A percentile compares a stretch with the other conserved stretches of the same genome.
These are phyloP conservation scores for Xylariales sp. DNA, from an alignment of 2,329 filamentous ascomycete species.

Conservation along the genomic window DNA sequence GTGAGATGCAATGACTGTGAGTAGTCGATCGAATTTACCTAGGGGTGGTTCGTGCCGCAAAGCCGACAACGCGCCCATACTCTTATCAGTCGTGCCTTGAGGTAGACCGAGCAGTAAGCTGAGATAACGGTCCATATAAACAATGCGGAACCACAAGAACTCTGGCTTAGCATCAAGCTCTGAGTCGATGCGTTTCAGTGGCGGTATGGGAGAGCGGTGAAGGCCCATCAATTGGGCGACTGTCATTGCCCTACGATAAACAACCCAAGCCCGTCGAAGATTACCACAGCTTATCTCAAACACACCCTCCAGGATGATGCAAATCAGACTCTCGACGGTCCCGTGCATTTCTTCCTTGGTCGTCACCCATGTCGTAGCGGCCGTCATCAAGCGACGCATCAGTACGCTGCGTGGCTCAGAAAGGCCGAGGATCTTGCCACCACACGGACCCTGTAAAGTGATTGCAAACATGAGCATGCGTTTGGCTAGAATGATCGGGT, in stretches of 20 bases:
- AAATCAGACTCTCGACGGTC: slow-evolving; percentile 36
- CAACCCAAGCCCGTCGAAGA: slow-evolving; percentile 34
- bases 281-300: slow-evolving; percentile 34
- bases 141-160: slow-evolving; percentile 28
- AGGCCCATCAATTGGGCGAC: slow-evolving; percentile 38
- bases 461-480: slow-evolving; percentile 27
- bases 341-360: slow-evolving; percentile 32
- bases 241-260: slow-evolving; percentile 31
- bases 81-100: not conserved
- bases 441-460: slow-evolving; percentile 20
- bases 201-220: slow-evolving; percentile 21
- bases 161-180: slow-evolving; percentile 4
- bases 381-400: slow-evolving; percentile 25
- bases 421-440: slow-evolving; percentile 13
- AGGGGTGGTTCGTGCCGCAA: not conserved
- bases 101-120: slow-evolving; percentile 14
- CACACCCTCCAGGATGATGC: slow-evolving; percentile 35
- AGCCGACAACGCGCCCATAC: not conserved
- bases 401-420: slow-evolving; percentile 20
- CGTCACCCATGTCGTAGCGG: too few relatives aligned
- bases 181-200: slow-evolving; percentile 13
- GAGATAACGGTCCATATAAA: slow-evolving; percentile 30
- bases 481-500: slow-evolving; percentile 29
- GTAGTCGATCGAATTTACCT: not conserved
- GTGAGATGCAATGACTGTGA: not conserved